Evolutionary conservation across 805 yeast genomes (phyloP).

Genomic region (Wickerhamomyces pijperi): DNA sequence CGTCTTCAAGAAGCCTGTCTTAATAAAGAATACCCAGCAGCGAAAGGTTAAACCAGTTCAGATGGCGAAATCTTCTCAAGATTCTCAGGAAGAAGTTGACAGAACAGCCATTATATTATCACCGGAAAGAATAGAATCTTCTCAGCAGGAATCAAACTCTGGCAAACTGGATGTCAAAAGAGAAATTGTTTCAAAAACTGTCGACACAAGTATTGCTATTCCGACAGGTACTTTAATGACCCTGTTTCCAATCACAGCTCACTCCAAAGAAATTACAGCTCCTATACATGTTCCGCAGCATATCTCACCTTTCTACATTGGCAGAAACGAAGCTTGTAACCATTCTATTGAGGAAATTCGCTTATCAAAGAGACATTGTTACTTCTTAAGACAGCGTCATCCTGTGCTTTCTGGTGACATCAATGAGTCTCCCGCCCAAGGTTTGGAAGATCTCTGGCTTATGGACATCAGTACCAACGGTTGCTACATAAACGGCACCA

Average conservation of each 20-base stretch:
- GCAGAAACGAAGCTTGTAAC: conserved; percentile 58
- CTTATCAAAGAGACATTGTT: conserved; percentile 78
- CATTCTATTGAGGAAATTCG: conserved; percentile 58
- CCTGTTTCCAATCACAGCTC: conserved; percentile 38
- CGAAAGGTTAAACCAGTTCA: no score
- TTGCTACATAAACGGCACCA: conserved; percentile 53
- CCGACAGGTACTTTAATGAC: conserved; percentile 58
- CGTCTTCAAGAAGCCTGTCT: not conserved
- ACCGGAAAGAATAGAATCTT: not conserved
- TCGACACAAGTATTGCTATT: conserved; percentile 11
- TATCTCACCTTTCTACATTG: conserved; percentile 56
- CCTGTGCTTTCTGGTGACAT: conserved; percentile 39
- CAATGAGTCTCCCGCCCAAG: conserved; percentile 63
- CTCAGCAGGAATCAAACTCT: not conserved
- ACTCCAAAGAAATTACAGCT: conserved; percentile 30
- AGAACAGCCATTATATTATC: not conserved
- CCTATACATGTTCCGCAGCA: conserved; percentile 53
- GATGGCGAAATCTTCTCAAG: no score
- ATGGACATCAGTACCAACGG: conserved; percentile 74
- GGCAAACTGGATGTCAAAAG: no score
- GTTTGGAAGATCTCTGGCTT: conserved; percentile 68
- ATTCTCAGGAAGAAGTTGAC: not conserved
- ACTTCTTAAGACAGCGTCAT: conserved; percentile 51
- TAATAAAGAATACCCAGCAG: not conserved
- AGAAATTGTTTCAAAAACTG: conserved; percentile 3